These are phyloP conservation scores for Trametes sp. DNA, from an alignment of 1,284 basidiomycete genomes.

Conservation along the genomic window DNA sequence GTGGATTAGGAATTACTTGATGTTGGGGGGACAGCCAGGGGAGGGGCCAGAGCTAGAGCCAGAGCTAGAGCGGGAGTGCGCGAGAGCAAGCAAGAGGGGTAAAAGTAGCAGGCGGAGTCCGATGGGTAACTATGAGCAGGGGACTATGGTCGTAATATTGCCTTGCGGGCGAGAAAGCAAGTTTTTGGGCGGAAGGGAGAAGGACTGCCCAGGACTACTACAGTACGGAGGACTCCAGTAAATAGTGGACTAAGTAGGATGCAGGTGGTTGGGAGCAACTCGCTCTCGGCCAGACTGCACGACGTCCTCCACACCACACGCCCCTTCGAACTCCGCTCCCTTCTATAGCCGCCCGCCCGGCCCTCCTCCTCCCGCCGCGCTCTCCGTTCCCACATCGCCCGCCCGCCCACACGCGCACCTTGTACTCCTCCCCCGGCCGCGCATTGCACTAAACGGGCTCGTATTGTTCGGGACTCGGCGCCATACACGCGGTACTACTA, in stretches of 20 bases:
- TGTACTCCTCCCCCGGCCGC: not conserved
- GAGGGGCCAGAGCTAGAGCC: constrained; percentile 19
- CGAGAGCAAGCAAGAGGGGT: constrained; percentile 43
- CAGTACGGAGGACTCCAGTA: constrained; percentile 49
- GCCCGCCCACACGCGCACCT: not conserved
- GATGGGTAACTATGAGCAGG: constrained; percentile 59
- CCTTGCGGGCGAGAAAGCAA: constrained; percentile 40
- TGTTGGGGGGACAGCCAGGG: constrained; percentile 39
- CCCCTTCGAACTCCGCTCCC: constrained; percentile 53
- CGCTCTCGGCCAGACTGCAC: constrained; percentile 32
- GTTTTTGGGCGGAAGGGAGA: constrained; percentile 48
- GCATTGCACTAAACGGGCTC: constrained; percentile 9
- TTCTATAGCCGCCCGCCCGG: constrained; percentile 33
- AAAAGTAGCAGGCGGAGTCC: constrained; percentile 44
- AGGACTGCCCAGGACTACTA: constrained; percentile 49
- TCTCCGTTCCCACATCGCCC: not conserved
- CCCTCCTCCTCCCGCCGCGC: constrained; percentile 18
- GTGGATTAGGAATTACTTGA: constrained; percentile 86
- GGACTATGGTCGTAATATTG: constrained; percentile 49
- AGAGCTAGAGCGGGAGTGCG: constrained; percentile 31
- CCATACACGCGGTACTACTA: constrained; percentile 12
- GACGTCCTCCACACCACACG: not conserved
- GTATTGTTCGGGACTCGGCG: constrained; percentile 10
- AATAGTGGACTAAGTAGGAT: constrained; percentile 58
- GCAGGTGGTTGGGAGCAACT: constrained; percentile 52